Evolutionary conservation across 2,329 filamentous ascomycete species (phyloP), one percentile per base, ranked within the genome.

Genomic region (Diaporthe eres): DNA sequence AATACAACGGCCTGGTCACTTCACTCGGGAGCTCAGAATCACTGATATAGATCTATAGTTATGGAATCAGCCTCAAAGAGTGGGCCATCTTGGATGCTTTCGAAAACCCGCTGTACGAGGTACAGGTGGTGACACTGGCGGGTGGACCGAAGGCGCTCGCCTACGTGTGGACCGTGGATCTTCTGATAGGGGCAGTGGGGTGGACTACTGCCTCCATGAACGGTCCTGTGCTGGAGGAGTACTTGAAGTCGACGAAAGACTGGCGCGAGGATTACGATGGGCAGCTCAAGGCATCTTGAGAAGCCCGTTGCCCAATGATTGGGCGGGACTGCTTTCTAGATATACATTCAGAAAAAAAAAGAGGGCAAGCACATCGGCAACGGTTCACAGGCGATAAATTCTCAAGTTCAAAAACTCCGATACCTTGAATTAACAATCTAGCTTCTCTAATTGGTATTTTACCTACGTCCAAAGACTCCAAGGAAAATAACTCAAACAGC

Each of bases 51-150:
- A 19, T 3, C 7, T 22, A 1, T 10, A 73, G 71, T 55, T 22
- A 28, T 17, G 71, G 47, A 15, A 47, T 73, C 58, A 75, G 70
- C 15, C 42, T 49, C 5, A 34, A 44, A 10, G 75, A 78, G n/a
- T 78, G 77, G 77, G 49, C 51, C 4, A 17, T 78, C 0, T 53
- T 78, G 22, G 77, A 78, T 37, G 65, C 75, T 17, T 78, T 75
- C 25, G 77, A 78, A 47, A 75, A 78, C 55, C 63, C 73, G 3
- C 44, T 65, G 4, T 78, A 78, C 42, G 57, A 73, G 31, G 65
- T 78, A 37, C 73, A 68, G 57, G 60, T 55, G 22, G 44, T 78
- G 22, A 17, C 51, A 1, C 71, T 78, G 2, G 37, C 53, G 1
- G 74, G 57, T 44, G 73, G 71, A 10, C 47, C 37, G 34, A 65